Evolutionary conservation across 2,329 filamentous ascomycete species (phyloP), one percentile per base, ranked within the genome.

Genomic region (Cordyceps fumosorosea): DNA sequence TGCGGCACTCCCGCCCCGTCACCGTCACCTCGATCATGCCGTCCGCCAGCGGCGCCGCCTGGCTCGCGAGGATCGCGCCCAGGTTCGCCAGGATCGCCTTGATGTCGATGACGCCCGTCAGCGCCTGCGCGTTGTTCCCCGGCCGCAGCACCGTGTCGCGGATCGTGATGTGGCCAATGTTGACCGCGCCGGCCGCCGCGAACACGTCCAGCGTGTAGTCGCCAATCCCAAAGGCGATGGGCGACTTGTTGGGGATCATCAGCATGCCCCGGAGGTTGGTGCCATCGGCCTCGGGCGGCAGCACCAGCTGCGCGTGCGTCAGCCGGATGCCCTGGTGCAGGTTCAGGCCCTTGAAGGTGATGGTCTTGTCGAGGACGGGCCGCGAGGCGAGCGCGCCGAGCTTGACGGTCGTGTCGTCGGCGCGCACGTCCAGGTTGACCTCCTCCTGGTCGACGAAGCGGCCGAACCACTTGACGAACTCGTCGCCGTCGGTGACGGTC

Each of bases 401-500:
- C 10, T 45, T 45, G 54, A 56, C 26, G 16, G 54, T 45, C 4
- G 40, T 18, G 3, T 22, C 22, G n/a, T 56, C 42, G 16, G 40
- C 54, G 24, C 54, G 54, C 10, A 56, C 54, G 26, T 56, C 54
- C 22, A 56, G 18, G 12, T n/a, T 14, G 1, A 56, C 40, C 14
- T 56, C 24, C 53, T 56, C 54, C 18, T 56, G 24, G 40, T 56
- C 54, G 37, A 32, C 54, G 45, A 56, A 56, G 22, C 20, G 45
- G 37, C 37, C 54, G 24, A 56, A 45, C 54, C 54, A 56, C 42
- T 56, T 56, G 24, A 16, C n/a, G 29, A 56, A 56, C 42, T 56
- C 54, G 24, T 45, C 24, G n/a, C 24, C 54, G 29, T 56, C 29
- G 16, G 42, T 47, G 20, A 56, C 29, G 26, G 20, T 40, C 5